Conservation (phyloP, 495 filamentous ascomycete genomes). For the Penicillium argentinense region DNA sequence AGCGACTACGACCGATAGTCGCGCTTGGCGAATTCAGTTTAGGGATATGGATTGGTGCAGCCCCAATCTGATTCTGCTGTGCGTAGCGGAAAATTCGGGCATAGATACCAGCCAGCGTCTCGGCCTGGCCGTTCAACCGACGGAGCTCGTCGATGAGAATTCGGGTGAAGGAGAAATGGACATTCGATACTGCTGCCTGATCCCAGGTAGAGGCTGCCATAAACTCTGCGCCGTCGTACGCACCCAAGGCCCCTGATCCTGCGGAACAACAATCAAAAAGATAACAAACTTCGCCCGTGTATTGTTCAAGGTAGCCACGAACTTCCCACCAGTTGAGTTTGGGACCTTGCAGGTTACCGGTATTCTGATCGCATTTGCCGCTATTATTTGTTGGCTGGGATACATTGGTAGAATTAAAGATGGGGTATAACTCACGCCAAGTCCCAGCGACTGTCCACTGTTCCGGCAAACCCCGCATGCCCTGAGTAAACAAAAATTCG, state of each 20-base stretch:
- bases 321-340: neutral
- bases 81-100: neutral
- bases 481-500: slow-evolving; percentile 6
- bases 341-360: neutral
- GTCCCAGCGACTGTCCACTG: neutral
- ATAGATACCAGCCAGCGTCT: neutral
- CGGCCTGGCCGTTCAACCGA: neutral
- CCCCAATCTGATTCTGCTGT: slow-evolving; percentile 3
- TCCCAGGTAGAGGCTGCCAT: slow-evolving; percentile 6
- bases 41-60: slow-evolving; percentile 2
- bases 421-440: slow-evolving; percentile 1
- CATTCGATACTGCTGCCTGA: neutral
- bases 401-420: neutral
- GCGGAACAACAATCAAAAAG: slow-evolving; percentile 5
- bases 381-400: neutral
- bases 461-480: neutral
- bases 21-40: slow-evolving; percentile 3
- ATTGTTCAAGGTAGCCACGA: neutral
- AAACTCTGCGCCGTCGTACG: slow-evolving; percentile 3
- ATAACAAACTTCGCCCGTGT: slow-evolving; percentile 1
- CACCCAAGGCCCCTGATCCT: neutral
- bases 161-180: slow-evolving; percentile 4
- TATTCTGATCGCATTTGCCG: neutral
- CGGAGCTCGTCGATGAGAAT: neutral
- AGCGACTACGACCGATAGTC: slow-evolving; percentile 1